Evolutionary conservation across 2,329 filamentous ascomycete species (phyloP), one percentile per base, ranked within the genome.

Genomic region (Albifimbria verrucaria): DNA sequence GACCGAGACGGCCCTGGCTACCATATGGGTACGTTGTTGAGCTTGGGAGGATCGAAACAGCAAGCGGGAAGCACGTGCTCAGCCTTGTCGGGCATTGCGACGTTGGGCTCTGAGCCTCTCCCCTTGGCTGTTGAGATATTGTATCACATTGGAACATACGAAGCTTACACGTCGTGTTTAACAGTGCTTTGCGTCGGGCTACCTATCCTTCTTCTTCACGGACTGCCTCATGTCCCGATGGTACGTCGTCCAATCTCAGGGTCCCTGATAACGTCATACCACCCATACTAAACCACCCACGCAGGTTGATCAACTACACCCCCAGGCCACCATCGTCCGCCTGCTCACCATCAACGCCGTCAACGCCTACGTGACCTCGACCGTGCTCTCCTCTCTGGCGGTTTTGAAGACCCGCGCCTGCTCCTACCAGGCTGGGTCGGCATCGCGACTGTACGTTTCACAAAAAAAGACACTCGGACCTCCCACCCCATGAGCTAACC

Each of bases 161-260:
- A n/a, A n/a, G n/a, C n/a, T n/a, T n/a, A n/a, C n/a, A n/a, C n/a
- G n/a, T n/a, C n/a, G 7, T 23, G 32, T 4, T 24, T 39, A 49
- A 21, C 63, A 90, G 88, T 91, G 88, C 73, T 85, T 82, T 64
- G 86, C 88, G 54, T 89, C 87, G 20, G 89, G 86, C 51, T 90
- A 91, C 69, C 79, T 92, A 55, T 88, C 87, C 49, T 92, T 90
- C 70, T 89, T 90, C 74, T 92, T 92, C 67, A 89, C 88, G 53
- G 89, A 92, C 72, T 90, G 88, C 70, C 81, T 92, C 63, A 92
- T 92, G 88, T 91, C 88, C 56, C 78, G 89, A 72, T 92, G 89
- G 87, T 89, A 65, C 44, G 78, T 71, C 43, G 18, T 26, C 39
- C 41, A 32, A 10, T 43, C n/a, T 43, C 39, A n/a, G 9, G 45